Evolutionary conservation across 208 protist genomes (phyloP).

Genomic region (Leishmania martiniquensis): DNA sequence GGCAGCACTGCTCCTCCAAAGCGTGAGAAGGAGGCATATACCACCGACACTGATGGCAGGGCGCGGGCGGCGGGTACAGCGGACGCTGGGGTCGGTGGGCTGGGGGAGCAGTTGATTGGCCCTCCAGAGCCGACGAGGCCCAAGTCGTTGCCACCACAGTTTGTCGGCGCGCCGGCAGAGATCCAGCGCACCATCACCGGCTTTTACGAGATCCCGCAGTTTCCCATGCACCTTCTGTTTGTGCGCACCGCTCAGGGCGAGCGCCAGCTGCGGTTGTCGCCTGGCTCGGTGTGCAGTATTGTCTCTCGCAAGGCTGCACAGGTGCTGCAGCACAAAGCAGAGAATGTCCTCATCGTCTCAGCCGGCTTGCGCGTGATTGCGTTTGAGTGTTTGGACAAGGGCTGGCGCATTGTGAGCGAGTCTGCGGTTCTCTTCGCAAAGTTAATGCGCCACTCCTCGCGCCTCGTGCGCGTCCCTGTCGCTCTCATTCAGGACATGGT

Average conservation of each 20-base stretch:
- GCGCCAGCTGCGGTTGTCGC: constrained; percentile 59
- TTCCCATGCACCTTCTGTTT: constrained; percentile 65
- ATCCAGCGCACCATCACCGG: constrained; percentile 43
- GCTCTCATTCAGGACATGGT: constrained; percentile 60
- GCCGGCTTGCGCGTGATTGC: constrained; percentile 79
- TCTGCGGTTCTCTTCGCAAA: constrained; percentile 70
- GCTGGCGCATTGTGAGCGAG: constrained; percentile 82
- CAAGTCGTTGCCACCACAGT: constrained; percentile 63
- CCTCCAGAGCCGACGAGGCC: constrained; percentile 13
- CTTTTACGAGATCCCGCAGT: constrained; percentile 59
- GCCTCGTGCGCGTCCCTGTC: constrained; percentile 56
- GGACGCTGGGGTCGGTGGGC: constrained; percentile 1
- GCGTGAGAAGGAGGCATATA: constrained; percentile 22
- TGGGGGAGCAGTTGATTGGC: constrained; percentile 5
- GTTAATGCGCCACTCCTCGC: constrained; percentile 59
- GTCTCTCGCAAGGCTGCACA: constrained; percentile 55
- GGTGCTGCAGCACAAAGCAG: constrained; percentile 66
- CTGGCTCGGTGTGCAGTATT: constrained; percentile 61
- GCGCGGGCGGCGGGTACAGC: not conserved
- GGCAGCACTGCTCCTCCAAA: constrained; percentile 6
- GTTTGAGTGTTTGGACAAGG: constrained; percentile 65
- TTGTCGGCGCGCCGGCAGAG: constrained; percentile 45
- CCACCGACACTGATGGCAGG: not conserved
- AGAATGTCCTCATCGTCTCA: constrained; percentile 72
- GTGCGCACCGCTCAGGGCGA: constrained; percentile 72